phyloP scores from a whole-genome alignment of 176 grass and related monocot species.

The Chloris gayana region DNA sequence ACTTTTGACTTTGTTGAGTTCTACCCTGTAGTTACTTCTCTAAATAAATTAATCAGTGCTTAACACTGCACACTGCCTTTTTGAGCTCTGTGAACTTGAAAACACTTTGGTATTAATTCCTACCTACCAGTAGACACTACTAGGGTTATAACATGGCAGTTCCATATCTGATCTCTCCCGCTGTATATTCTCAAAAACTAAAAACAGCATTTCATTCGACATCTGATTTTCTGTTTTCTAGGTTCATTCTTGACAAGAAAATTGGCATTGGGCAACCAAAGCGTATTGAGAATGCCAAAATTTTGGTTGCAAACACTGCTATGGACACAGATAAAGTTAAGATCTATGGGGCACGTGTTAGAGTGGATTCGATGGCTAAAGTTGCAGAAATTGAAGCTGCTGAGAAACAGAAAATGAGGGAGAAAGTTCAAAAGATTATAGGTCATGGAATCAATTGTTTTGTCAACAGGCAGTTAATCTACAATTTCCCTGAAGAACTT shows the following conservation, averaged over 20 bases:
- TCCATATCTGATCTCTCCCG: too few species aligned
- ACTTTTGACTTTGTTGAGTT: background rate
- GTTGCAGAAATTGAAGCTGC: constrained; percentile 93
- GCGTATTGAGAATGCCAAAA: constrained; percentile 91
- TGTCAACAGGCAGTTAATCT: constrained; percentile 90
- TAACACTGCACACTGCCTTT: background rate
- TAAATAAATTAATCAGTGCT: background rate
- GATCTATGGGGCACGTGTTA: constrained; percentile 92
- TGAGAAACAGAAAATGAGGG: constrained; percentile 96
- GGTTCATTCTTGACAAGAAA: constrained; percentile 99
- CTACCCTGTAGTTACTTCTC: background rate
- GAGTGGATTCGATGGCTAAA: constrained; percentile 91
- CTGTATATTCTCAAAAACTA: too few species aligned
- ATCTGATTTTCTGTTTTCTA: constrained; percentile 34
- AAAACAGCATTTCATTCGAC: background rate
- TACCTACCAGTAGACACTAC: too few species aligned
- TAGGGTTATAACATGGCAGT: background rate
- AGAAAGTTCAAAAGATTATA: constrained; percentile 96
- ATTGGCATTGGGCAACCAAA: constrained; percentile 97
- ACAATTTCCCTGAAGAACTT: constrained; percentile 95
- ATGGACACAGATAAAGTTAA: constrained; percentile 99
- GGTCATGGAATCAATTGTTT: constrained; percentile 92
- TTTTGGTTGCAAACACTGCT: constrained; percentile 95
- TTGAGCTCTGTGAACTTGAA: background rate
- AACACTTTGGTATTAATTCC: background rate